phyloP scores from a whole-genome alignment of 805 yeast genomes.

The Brettanomyces naardenensis region DNA sequence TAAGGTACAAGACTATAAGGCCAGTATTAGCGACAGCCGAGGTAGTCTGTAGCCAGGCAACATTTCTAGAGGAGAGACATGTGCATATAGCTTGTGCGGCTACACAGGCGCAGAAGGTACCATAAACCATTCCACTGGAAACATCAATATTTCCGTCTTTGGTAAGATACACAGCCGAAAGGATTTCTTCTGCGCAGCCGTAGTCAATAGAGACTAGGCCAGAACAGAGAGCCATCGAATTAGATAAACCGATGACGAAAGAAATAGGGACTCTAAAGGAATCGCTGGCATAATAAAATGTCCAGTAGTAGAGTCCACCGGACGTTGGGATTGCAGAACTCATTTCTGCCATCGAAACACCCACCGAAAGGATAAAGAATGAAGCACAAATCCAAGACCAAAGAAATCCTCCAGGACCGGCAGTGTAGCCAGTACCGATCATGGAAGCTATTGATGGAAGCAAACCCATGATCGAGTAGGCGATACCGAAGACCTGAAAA shows the following conservation, averaged over 20 bases:
- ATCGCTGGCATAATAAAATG: constrained; percentile 37
- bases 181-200: constrained; percentile 33
- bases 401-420: constrained; percentile 53
- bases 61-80: constrained; percentile 29
- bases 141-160: constrained; percentile 31
- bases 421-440: constrained; percentile 42
- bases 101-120: constrained; percentile 33
- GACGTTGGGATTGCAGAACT: constrained; percentile 63
- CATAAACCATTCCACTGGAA: constrained; percentile 30
- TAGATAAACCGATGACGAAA: constrained; percentile 33
- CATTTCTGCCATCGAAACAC: constrained; percentile 51
- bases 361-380: constrained; percentile 42
- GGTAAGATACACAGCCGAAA: constrained; percentile 32
- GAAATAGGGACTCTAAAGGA: constrained; percentile 27
- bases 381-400: constrained; percentile 68
- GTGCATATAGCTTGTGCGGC: constrained; percentile 27
- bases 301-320: constrained; percentile 63
- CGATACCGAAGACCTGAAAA: constrained; percentile 58
- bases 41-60: constrained; percentile 30
- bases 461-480: constrained; percentile 64
- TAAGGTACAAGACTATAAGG: constrained; percentile 30
- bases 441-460: constrained; percentile 57
- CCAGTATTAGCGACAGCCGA: constrained; percentile 29
- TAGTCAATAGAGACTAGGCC: constrained; percentile 34
- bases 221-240: constrained; percentile 31